These are phyloP conservation scores for Selenicereus undatus DNA, from an alignment of 148 eudicot genomes.

Conservation along the genomic window DNA sequence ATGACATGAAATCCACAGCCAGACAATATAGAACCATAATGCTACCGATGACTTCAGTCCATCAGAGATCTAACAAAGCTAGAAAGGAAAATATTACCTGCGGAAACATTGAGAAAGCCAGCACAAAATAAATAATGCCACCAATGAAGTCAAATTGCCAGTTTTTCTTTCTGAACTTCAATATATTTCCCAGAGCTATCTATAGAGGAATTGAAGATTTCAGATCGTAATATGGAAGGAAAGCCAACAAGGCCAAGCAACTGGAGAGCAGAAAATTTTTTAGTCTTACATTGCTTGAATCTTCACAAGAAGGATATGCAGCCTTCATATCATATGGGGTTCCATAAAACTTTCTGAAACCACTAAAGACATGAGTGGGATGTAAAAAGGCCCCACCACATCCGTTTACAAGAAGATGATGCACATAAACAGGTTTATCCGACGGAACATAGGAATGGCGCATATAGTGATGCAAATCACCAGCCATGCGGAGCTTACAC, in stretches of 20 bases:
- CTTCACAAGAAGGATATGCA: constrained; percentile 94
- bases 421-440: constrained; percentile 77
- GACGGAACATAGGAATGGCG: constrained; percentile 80
- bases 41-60: too few species aligned
- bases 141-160: constrained; percentile 99
- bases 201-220: constrained; percentile 29
- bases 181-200: constrained; percentile 97
- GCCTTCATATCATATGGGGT: constrained; percentile 62
- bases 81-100: constrained; percentile 47
- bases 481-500: constrained; percentile 92
- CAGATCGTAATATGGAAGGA: neutral
- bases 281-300: constrained; percentile 79
- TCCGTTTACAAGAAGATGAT: constrained; percentile 92
- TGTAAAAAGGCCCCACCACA: constrained; percentile 99
- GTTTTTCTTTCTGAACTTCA: constrained; percentile 97
- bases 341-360: constrained; percentile 55
- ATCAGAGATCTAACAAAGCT: neutral
- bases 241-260: neutral
- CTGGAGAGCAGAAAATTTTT: neutral
- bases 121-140: constrained; percentile 85
- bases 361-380: constrained; percentile 89
- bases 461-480: constrained; percentile 99
- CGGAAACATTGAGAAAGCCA: constrained; percentile 97
- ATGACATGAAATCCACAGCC: too few species aligned
- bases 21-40: too few species aligned